Evolutionary conservation across 2,329 filamentous ascomycete species (phyloP), one percentile per base, ranked within the genome.

Genomic region (Colletotrichum plurivorum): DNA sequence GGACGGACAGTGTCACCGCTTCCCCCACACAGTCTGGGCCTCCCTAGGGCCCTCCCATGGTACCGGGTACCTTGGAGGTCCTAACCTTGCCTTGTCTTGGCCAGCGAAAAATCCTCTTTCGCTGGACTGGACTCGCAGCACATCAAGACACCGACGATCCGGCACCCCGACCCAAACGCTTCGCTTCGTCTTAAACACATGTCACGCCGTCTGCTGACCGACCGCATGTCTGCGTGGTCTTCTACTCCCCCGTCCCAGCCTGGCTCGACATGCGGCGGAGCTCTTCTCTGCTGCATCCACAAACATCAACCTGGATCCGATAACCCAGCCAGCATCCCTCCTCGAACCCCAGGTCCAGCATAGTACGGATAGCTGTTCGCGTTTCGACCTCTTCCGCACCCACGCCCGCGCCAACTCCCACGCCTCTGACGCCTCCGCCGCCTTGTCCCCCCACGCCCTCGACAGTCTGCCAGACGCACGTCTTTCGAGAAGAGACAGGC

Each of bases 251-350:
- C 56, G 60, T 69, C 58, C 48, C 56, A 63, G 66, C 70, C 65
- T 67, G 75, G 74, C 72, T 74, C 81, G 84, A 78, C 75, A 90
- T 90, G 88, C 85, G 83, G 88, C 83, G 84, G 87, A 87, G 84
- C 80, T 76, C 73, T 75, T 79, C 86, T 88, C 88, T 85, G 84
- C 85, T 84, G 85, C 85, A 84, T 80, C 79, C 76, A 73, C 79
- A 75, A 75, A 76, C 74, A 79, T 84, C 85, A 88, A 81, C 78
- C 85, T 90, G 88, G 88, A 90, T 86, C 79, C 85, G 77, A 81
- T 85, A 86, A 79, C 82, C 64, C 74, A 75, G 72, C 74, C 78
- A 70, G 74, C 80, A 72, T 76, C 78, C 71, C 75, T 79, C 71
- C 73, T 80, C 74, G 73, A 76, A 75, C 71, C 75, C 76, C 75